These are phyloP conservation scores for Hemileia vastatrix DNA, from an alignment of 1,284 basidiomycete genomes.

Conservation along the genomic window DNA sequence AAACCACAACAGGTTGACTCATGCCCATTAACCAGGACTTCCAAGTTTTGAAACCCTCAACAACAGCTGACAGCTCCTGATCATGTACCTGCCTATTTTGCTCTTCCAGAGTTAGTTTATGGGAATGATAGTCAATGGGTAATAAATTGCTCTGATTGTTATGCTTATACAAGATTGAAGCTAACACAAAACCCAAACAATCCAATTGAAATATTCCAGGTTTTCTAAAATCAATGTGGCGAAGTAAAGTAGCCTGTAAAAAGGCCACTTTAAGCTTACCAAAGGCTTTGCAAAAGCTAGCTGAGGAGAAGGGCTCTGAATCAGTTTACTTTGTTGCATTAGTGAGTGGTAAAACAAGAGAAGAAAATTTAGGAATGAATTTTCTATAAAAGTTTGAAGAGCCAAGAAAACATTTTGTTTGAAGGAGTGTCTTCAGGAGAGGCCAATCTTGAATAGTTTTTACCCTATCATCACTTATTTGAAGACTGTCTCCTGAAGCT, in stretches of 20 bases:
- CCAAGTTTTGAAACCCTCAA: conserved; percentile 6
- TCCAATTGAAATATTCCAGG: conserved; percentile 1
- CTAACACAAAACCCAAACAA: conserved; percentile 7
- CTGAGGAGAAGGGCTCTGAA: not conserved
- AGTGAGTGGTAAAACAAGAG: not conserved
- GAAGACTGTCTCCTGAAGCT: not conserved
- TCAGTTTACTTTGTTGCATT: not conserved
- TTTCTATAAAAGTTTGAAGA: not conserved
- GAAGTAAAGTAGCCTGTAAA: not conserved
- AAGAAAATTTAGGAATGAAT: not conserved
- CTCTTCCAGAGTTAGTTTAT: not conserved
- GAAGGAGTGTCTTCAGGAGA: not conserved
- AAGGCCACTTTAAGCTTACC: not conserved
- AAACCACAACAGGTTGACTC: not conserved
- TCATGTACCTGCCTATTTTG: not conserved
- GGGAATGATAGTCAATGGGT: conserved; percentile 5
- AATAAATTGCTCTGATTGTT: not conserved
- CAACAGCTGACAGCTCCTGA: conserved; percentile 11
- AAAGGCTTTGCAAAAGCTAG: not conserved
- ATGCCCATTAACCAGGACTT: conserved; percentile 9
- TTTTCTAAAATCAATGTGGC: conserved; percentile 5
- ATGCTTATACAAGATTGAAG: conserved; percentile 1
- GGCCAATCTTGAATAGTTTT: not conserved
- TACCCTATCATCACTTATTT: not conserved
- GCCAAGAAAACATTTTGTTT: not conserved